phyloP scores from a whole-genome alignment of 129 eudicot genomes.

The Lactuca saligna region DNA sequence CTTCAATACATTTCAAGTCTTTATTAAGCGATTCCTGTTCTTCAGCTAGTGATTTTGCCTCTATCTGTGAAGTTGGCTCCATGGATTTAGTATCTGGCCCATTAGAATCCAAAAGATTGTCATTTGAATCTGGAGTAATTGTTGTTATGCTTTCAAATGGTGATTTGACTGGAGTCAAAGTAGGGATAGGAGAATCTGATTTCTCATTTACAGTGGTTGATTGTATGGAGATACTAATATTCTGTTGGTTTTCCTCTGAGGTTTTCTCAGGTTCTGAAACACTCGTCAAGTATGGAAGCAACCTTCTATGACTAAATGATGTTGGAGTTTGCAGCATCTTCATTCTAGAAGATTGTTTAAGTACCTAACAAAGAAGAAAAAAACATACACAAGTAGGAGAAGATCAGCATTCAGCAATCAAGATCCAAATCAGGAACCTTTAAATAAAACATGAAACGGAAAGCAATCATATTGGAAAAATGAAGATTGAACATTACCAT shows the following conservation, averaged over 20 bases:
- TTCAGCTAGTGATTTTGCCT: constrained; percentile 20
- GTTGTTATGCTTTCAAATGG: constrained; percentile 17
- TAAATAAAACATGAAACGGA: background rate
- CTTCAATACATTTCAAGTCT: constrained; percentile 14
- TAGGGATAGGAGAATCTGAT: constrained; percentile 32
- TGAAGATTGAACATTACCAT: constrained; percentile 31
- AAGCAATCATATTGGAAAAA: background rate
- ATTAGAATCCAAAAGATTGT: constrained; percentile 17
- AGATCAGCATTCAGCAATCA: background rate
- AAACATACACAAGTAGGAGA: background rate
- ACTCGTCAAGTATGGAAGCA: constrained; percentile 65
- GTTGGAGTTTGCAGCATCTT: constrained; percentile 51
- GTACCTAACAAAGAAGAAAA: constrained; percentile 35
- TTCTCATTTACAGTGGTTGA: constrained; percentile 17
- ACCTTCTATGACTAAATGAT: constrained; percentile 68
- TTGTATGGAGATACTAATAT: background rate
- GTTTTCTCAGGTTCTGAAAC: constrained; percentile 39
- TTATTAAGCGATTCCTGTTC: constrained; percentile 20
- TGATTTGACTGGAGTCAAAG: constrained; percentile 21
- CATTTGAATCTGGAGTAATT: constrained; percentile 11
- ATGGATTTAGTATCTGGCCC: constrained; percentile 3
- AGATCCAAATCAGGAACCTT: no score
- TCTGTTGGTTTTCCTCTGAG: constrained; percentile 34
- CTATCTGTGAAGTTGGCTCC: constrained; percentile 23
- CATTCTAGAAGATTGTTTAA: constrained; percentile 51